These are phyloP conservation scores for Beverwykella pulmonaria DNA, from an alignment of 495 filamentous ascomycete species.

Conservation along the genomic window DNA sequence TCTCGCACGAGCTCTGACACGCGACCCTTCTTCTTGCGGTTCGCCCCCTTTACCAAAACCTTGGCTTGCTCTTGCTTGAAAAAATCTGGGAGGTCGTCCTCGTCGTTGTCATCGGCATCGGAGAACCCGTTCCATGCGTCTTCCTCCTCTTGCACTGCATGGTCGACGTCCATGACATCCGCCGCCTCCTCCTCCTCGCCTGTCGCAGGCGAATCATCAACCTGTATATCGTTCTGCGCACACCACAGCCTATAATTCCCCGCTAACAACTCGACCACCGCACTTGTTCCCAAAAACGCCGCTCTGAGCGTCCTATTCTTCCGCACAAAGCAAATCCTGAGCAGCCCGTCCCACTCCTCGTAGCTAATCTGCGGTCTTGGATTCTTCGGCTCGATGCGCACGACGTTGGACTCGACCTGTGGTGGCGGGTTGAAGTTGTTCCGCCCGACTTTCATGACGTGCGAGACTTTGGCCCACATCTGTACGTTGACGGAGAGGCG, in stretches of 20 bases:
- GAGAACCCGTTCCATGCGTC: constrained; percentile 55
- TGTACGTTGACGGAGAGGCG: constrained; percentile 88
- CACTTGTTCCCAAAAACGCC: constrained; percentile 71
- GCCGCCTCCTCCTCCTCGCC: constrained; percentile 8
- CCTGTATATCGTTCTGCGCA: constrained; percentile 72
- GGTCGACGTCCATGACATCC: constrained; percentile 49
- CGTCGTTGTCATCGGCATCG: constrained; percentile 59
- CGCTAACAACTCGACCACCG: constrained; percentile 79
- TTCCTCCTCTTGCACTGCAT: constrained; percentile 51
- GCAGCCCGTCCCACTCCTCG: constrained; percentile 90
- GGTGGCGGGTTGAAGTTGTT: constrained; percentile 96
- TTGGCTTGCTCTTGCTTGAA: constrained; percentile 70
- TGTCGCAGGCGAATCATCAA: constrained; percentile 67
- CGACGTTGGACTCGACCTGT: constrained; percentile 83
- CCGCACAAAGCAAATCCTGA: constrained; percentile 80
- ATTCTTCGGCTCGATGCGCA: constrained; percentile 73
- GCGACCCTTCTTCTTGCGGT: constrained; percentile 68
- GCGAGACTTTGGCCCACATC: constrained; percentile 86
- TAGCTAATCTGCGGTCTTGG: constrained; percentile 85
- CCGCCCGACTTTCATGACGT: constrained; percentile 89
- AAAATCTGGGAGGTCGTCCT: constrained; percentile 71
- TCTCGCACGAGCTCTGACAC: constrained; percentile 75
- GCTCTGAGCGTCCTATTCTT: constrained; percentile 78
- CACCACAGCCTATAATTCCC: constrained; percentile 88
- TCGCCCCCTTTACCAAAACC: constrained; percentile 48